These are phyloP conservation scores for Syzygium syzygioides DNA, from an alignment of 441 rosid genomes.

Conservation along the genomic window DNA sequence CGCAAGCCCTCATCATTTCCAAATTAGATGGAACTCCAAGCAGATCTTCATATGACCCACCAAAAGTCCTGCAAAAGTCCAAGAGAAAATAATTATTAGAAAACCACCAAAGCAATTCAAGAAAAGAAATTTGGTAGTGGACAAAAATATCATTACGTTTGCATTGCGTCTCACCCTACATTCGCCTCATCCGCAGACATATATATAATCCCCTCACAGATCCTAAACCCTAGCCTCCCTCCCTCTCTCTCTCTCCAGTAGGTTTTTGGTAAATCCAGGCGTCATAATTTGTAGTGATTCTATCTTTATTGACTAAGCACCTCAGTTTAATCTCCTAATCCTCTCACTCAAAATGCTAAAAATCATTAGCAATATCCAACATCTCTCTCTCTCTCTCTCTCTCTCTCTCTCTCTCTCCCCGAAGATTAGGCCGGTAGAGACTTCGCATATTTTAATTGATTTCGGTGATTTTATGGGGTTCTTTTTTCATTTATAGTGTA, in stretches of 20 bases:
- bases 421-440: not conserved
- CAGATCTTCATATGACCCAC: not conserved
- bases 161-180: not conserved
- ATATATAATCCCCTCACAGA: not conserved
- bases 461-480: not conserved
- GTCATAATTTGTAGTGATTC: not conserved
- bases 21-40: not conserved
- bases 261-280: not conserved
- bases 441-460: not conserved
- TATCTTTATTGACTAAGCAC: not conserved
- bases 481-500: not conserved
- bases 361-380: not conserved
- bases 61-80: not conserved
- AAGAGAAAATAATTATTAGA: not conserved
- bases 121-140: not conserved
- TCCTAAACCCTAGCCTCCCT: not conserved
- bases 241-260: not conserved
- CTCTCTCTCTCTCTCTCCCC: not conserved
- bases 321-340: not conserved
- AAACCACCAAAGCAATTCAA: not conserved
- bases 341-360: not conserved
- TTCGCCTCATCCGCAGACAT: not conserved
- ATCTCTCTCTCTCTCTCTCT: not conserved
- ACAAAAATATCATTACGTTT: not conserved
- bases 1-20: not conserved